Conservation (phyloP, 495 filamentous ascomycete genomes). For the Xylaria venustula region DNA sequence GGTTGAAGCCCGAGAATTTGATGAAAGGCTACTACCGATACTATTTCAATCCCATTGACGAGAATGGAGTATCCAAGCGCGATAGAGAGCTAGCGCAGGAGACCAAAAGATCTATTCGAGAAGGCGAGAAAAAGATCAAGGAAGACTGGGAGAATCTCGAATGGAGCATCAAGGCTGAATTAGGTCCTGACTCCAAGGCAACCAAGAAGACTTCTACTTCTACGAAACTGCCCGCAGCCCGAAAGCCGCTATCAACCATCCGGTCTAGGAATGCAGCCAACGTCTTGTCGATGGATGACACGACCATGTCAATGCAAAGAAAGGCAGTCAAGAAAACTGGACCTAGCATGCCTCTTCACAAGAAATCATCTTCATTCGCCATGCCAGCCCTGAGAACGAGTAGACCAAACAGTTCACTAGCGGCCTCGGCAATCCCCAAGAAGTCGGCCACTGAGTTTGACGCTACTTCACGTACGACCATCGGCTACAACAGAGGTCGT, state of each 20-base stretch:
- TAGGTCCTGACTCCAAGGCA: constrained; percentile 32
- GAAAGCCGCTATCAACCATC: constrained; percentile 19
- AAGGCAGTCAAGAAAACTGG: constrained; percentile 24
- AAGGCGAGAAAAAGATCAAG: constrained; percentile 59
- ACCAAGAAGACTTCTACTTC: constrained; percentile 8
- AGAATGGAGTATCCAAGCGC: constrained; percentile 61
- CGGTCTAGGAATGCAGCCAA: constrained; percentile 39
- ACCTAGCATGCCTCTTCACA: constrained; percentile 24
- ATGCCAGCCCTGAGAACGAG: constrained; percentile 33
- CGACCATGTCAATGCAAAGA: constrained; percentile 29
- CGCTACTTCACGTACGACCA: constrained; percentile 69
- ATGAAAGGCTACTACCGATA: constrained; percentile 65
- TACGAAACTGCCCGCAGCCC: constrained; percentile 24
- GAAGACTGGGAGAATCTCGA: constrained; percentile 55
- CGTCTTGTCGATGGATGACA: constrained; percentile 39
- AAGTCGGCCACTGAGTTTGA: constrained; percentile 51
- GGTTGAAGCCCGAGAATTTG: constrained; percentile 58
- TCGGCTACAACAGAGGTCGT: constrained; percentile 79
- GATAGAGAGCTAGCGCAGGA: constrained; percentile 62
- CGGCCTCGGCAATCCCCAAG: constrained; percentile 30
- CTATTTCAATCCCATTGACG: constrained; percentile 64
- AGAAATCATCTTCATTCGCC: constrained; percentile 35
- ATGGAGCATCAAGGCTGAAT: constrained; percentile 45
- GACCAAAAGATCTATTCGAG: constrained; percentile 48
- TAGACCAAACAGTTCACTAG: constrained; percentile 32